Percentiles rank a stretch among this genome's conserved stretches.
These are phyloP conservation scores for Venturia oleaginea DNA, from an alignment of 2,329 filamentous ascomycete genomes.

Conservation along the genomic window DNA sequence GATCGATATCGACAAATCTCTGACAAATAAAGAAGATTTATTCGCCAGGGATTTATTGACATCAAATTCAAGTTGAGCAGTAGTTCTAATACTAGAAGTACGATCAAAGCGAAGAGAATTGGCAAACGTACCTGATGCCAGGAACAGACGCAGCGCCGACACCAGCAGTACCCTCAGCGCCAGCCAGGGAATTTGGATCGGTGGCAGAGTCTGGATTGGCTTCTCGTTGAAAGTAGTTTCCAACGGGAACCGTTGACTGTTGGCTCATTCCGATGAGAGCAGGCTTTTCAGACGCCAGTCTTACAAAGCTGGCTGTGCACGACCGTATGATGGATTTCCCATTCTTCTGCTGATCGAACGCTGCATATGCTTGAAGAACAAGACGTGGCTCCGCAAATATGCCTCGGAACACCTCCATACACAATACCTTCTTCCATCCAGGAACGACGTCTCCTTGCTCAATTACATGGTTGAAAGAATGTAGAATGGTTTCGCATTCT, in stretches of 20 bases:
- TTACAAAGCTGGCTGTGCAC: conserved; percentile 80
- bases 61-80: no score
- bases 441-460: conserved; percentile 66
- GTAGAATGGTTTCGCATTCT: conserved; percentile 76
- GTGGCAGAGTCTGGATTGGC: background rate
- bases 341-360: conserved; percentile 66
- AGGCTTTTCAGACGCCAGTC: conserved; percentile 84
- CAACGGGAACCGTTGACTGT: conserved; percentile 73
- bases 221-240: conserved; percentile 30
- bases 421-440: conserved; percentile 79
- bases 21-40: no score
- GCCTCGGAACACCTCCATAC: conserved; percentile 82
- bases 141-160: conserved; percentile 40
- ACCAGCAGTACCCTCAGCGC: conserved; percentile 62
- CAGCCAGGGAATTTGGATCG: conserved; percentile 67
- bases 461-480: conserved; percentile 73
- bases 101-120: no score
- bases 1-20: no score
- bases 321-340: conserved; percentile 71
- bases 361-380: conserved; percentile 67
- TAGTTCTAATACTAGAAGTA: no score
- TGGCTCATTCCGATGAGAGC: conserved; percentile 78
- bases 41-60: no score
- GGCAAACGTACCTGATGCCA: no score
- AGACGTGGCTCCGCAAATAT: conserved; percentile 75